Conservation (phyloP, 257 asterid species). For the Buddleja alternifolia region DNA sequence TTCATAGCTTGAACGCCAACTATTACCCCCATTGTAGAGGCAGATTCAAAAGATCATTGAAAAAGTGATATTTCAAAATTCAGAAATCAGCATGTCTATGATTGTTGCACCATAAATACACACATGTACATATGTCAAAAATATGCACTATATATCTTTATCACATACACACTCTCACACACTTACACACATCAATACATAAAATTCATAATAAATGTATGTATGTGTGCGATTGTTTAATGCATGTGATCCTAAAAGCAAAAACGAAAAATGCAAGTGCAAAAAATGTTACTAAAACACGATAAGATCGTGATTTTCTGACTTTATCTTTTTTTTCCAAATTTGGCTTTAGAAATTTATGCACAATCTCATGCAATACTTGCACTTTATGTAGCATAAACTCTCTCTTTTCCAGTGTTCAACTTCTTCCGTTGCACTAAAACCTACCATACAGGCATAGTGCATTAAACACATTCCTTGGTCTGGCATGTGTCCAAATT, state of each 20-base stretch:
- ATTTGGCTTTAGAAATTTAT: not conserved
- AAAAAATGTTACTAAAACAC: no score
- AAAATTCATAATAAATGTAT: not conserved
- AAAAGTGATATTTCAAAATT: not conserved
- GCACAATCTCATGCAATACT: not conserved
- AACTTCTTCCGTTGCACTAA: not conserved
- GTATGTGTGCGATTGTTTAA: not conserved
- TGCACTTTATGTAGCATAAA: not conserved
- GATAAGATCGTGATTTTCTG: no score
- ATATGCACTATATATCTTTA: no score
- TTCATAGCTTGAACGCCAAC: not conserved
- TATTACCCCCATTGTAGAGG: not conserved
- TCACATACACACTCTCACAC: no score
- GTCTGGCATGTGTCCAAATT: not conserved
- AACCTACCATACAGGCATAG: not conserved
- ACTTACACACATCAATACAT: not conserved
- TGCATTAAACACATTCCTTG: not conserved
- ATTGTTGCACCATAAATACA: not conserved
- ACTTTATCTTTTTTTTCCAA: no score
- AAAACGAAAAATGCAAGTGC: not conserved
- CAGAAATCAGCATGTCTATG: not conserved
- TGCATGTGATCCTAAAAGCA: not conserved
- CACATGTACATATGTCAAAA: not conserved
- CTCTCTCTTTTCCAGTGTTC: not conserved
- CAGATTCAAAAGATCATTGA: not conserved